Percentiles rank a stretch among this genome's conserved stretches.
Evolutionary conservation across 371 early-diverging fungal species (phyloP).

Genomic region (Chytridium lagenaria): DNA sequence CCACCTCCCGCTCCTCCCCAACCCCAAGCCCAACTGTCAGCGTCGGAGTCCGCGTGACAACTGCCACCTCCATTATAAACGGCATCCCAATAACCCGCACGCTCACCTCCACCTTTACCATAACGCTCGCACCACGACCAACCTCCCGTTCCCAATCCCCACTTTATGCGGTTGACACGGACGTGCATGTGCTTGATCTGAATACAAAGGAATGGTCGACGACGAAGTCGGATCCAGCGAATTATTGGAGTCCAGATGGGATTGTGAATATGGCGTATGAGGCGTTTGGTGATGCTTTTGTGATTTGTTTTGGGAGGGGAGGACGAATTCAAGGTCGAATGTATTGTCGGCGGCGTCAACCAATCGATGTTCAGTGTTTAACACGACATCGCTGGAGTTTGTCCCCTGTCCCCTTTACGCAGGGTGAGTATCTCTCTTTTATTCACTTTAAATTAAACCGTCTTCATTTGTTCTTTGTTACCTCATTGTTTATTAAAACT

Average conservation of each 20-base stretch:
- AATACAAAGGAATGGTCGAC: constrained; percentile 7
- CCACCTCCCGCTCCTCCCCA: not conserved
- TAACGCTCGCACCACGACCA: not conserved
- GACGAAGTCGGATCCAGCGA: not conserved
- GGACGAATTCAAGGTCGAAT: not conserved
- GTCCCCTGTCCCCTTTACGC: constrained; percentile 4
- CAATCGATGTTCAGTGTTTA: constrained; percentile 9
- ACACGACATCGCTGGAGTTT: constrained; percentile 8
- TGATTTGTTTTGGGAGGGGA: constrained; percentile 23
- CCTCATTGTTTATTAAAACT: not conserved
- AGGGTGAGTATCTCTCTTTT: constrained; percentile 1
- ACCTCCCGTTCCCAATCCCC: not conserved
- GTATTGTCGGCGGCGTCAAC: not conserved
- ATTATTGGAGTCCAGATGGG: constrained; percentile 2
- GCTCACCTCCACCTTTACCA: constrained; percentile 6
- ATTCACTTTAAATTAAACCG: not conserved
- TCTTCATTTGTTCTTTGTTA: not conserved
- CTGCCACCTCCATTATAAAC: not conserved
- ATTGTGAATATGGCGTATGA: constrained; percentile 7
- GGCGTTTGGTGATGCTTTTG: constrained; percentile 5
- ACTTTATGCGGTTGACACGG: constrained; percentile 12
- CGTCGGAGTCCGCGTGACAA: not conserved
- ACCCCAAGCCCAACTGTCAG: not conserved
- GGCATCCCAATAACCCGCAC: not conserved
- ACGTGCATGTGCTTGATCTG: constrained; percentile 18